Evolutionary conservation across 441 rosid genomes (phyloP), one percentile per base, ranked within the genome.

Genomic region (Isatis lusitanica): DNA sequence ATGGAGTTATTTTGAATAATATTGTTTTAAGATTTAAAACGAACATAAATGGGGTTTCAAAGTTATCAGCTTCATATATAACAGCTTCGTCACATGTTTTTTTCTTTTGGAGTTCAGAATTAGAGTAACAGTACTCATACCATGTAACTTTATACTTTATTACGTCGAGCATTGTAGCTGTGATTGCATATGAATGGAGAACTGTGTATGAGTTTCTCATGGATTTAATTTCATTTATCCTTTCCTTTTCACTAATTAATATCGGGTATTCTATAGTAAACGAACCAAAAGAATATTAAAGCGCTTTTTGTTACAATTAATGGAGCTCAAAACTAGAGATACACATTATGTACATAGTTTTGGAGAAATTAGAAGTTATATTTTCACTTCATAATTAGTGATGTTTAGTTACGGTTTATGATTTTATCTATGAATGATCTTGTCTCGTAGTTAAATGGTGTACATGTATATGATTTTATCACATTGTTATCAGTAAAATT

Each of bases 171-270:
- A 71, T 63, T 59, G 50, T 76, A 47, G 67, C 62, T 70, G 67
- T 76, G 56, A 63, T 40, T 18, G 61, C 67, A 63, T 75, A 56
- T 70, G 71, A 63, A 70, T 70, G 70, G 70, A 64, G 46, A 76
- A 30, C 1, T 44, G n/a, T 56, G 47, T 75, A 55, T 75, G 71
- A 50, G 57, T 56, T 63, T 75, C 66, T 69, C 52, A 48, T 55
- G 74, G 60, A n/a, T 30, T 55, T 21, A 2, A 21, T 21, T 30
- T 30, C 39, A 8, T 30, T 55, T 35, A 30, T 55, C 12, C 13
- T 31, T 55, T 55, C 13, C 9, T n/a, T 55, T 55, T 55, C 35
- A 15, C 9, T 15, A 30, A 11, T n/a, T 15, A 30, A 11, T n/a
- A 7, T 55, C 39, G 39, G 39, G 12, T 55, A 55, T 31, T 55